phyloP scores from a whole-genome alignment of 2,329 filamentous ascomycete genomes.

The Cladobotryum mycophilum region DNA sequence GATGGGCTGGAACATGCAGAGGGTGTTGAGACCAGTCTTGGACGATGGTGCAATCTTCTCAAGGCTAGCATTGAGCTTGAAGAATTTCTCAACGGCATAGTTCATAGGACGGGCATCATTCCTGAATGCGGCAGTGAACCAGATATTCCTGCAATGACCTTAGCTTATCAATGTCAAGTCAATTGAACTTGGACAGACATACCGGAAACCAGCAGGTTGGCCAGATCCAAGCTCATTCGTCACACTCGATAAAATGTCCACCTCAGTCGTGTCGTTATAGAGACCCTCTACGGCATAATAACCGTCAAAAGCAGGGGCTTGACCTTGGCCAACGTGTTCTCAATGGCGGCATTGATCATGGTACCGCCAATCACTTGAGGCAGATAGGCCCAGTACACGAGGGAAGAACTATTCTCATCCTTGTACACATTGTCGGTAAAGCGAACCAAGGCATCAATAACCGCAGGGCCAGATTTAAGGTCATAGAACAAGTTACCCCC shows the following conservation, averaged over 20 bases:
- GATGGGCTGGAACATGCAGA: conserved; percentile 29
- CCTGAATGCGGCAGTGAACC: conserved; percentile 31
- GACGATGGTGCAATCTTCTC: conserved; percentile 19
- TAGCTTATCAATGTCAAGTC: not conserved
- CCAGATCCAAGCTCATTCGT: conserved; percentile 24
- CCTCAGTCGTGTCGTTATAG: conserved; percentile 21
- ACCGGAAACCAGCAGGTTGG: conserved; percentile 24
- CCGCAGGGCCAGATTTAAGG: conserved; percentile 10
- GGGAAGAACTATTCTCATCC: conserved; percentile 27
- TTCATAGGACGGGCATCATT: conserved; percentile 30
- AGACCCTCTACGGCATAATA: conserved; percentile 20
- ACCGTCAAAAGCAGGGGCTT: conserved; percentile 25
- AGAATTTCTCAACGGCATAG: conserved; percentile 27
- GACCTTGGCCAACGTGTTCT: conserved; percentile 24
- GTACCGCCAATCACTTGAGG: conserved; percentile 22
- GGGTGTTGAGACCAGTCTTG: conserved; percentile 20
- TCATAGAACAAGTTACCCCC: conserved; percentile 25
- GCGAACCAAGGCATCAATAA: conserved; percentile 25
- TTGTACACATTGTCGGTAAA: conserved; percentile 25
- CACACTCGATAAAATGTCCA: conserved; percentile 23
- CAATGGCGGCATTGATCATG: conserved; percentile 23
- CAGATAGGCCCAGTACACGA: conserved; percentile 28
- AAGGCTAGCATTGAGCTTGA: conserved; percentile 21
- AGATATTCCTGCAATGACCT: conserved; percentile 22
- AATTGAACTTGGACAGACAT: not conserved